Percentiles rank a stretch among this genome's conserved stretches.
Evolutionary conservation across 495 filamentous ascomycete genomes (phyloP).

Genomic region (Cercophora samala): DNA sequence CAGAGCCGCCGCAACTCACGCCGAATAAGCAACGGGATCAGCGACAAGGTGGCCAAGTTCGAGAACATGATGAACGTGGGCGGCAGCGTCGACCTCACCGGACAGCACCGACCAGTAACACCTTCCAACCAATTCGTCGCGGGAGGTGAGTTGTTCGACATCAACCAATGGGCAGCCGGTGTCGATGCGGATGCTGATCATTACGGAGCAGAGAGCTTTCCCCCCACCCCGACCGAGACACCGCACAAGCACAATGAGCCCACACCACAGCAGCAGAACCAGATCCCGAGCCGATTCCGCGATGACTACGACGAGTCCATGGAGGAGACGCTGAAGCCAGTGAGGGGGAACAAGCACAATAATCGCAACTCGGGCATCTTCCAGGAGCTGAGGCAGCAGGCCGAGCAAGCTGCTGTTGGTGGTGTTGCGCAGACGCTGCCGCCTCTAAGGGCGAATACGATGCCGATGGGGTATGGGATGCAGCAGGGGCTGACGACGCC

Average conservation of each 20-base stretch:
- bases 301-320: conserved; percentile 55
- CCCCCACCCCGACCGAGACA: conserved; percentile 48
- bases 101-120: conserved; percentile 50
- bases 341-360: conserved; percentile 29
- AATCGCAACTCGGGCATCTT: conserved; percentile 41
- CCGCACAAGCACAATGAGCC: conserved; percentile 38
- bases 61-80: conserved; percentile 39
- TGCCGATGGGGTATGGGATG: conserved; percentile 37
- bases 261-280: conserved; percentile 21
- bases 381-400: conserved; percentile 45
- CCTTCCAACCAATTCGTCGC: conserved; percentile 55
- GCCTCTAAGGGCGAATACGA: conserved; percentile 37
- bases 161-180: conserved; percentile 10
- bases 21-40: conserved; percentile 53
- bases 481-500: conserved; percentile 41
- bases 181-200: neutral
- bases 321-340: conserved; percentile 56
- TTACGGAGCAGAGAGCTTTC: conserved; percentile 41
- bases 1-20: conserved; percentile 37
- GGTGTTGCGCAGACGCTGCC: conserved; percentile 26
- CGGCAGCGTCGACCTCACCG: conserved; percentile 17
- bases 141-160: conserved; percentile 47
- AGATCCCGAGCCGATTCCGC: conserved; percentile 39
- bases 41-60: conserved; percentile 52
- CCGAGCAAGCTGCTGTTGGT: conserved; percentile 30